These are phyloP conservation scores for Sugiyamaella paludigena DNA, from an alignment of 1,139 yeast genomes.

Conservation along the genomic window DNA sequence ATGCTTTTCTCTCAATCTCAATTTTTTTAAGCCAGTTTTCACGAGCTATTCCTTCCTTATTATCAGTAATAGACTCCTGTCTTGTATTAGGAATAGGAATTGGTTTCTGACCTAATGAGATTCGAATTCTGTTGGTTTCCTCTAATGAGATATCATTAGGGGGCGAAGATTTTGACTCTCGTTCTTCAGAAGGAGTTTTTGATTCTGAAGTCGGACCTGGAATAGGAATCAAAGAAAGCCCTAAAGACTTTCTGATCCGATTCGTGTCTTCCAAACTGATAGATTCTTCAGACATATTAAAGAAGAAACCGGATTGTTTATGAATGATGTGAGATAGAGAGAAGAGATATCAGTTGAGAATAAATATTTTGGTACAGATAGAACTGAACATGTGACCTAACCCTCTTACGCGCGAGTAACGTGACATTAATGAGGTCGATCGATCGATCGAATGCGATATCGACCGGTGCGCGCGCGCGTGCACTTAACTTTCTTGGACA, in stretches of 20 bases:
- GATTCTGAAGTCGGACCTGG: slow-evolving; percentile 1
- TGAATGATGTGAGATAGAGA: no score
- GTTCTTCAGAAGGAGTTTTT: background rate
- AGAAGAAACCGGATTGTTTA: no score
- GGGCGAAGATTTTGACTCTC: slow-evolving; percentile 1
- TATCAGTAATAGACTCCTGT: slow-evolving; percentile 12
- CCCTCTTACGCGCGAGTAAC: no score
- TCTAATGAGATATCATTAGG: slow-evolving; percentile 31
- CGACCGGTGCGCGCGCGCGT: no score
- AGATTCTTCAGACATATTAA: slow-evolving; percentile 8
- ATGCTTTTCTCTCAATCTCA: slow-evolving; percentile 23
- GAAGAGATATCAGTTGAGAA: no score
- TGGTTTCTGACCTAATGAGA: slow-evolving; percentile 38
- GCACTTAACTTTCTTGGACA: no score
- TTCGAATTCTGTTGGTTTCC: slow-evolving; percentile 40
- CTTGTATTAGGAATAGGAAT: slow-evolving; percentile 27
- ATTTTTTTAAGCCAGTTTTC: slow-evolving; percentile 34
- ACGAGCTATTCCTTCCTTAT: slow-evolving; percentile 34
- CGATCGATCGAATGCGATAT: no score
- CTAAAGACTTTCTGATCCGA: slow-evolving; percentile 35
- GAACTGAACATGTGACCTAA: no score
- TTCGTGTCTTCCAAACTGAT: slow-evolving; percentile 39
- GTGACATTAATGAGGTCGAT: no score
- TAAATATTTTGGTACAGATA: no score
- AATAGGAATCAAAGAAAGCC: slow-evolving; percentile 38